Evolutionary conservation across 2,329 filamentous ascomycete genomes (phyloP), one percentile per base, ranked within the genome.

Genomic region (Karstenula rhodostoma): DNA sequence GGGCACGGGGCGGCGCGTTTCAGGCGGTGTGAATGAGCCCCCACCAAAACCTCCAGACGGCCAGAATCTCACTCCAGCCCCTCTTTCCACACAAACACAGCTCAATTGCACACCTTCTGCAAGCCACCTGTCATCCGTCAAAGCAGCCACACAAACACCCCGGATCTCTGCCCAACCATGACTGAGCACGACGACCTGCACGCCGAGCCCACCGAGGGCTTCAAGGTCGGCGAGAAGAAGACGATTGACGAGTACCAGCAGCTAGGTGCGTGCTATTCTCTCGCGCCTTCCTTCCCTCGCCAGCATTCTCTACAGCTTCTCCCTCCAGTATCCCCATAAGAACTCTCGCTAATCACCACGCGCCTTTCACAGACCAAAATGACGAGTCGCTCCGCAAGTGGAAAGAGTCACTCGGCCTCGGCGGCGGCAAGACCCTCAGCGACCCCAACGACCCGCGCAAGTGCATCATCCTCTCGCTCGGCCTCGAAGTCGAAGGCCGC

Each of bases 181-280:
- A 67, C 72, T 58, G 61, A 69, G 61, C 73, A 81, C 13, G 93
- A 97, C 64, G 94, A 98, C 75, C 88, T 94, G 69, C 85, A 91
- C 80, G 90, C 93, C 66, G 91, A 95, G 83, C 87, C 90, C 83
- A 97, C 94, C 68, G 90, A 94, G 82, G 94, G 94, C 78, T 98
- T 97, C 90, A 97, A 96, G 88, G 91, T 97, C 77, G 94, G 93
- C 70, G 93, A 97, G 87, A 97, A 97, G 90, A 97, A 98, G 87
- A 96, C 92, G 72, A 86, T 99, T 76, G 92, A 94, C 67, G 92
- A 97, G 81, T 97, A 97, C 82, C 87, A 94, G 77, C 86, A 97
- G 79, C 90, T 99, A 82, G 95, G 93, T 96, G 84, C 76, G 91
- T 84, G 60, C 47, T 59, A 33, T 42, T 37, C 35, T 40, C 42